A percentile compares a stretch with the other conserved stretches of the same genome.
Evolutionary conservation across 306 rosid genomes (phyloP).

Genomic region (Castanea sativa): DNA sequence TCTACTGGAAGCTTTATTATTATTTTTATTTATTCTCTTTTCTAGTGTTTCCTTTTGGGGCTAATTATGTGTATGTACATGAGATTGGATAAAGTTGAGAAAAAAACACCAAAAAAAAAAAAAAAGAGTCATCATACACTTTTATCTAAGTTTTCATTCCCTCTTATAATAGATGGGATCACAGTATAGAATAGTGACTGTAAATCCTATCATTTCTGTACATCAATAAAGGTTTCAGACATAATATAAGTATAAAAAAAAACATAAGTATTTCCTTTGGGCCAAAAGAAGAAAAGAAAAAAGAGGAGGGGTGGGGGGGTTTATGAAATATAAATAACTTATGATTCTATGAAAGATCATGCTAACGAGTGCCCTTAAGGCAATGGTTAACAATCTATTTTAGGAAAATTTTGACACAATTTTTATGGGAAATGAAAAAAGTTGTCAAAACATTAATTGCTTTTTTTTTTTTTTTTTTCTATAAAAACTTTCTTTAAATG

Average conservation of each 20-base stretch:
- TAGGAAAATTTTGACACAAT: too few relatives aligned
- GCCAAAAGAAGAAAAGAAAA: not conserved
- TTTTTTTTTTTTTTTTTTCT: too few relatives aligned
- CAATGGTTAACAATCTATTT: too few relatives aligned
- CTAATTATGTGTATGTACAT: not conserved
- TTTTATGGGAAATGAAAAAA: too few relatives aligned
- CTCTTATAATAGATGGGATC: not conserved
- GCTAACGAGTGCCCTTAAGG: too few relatives aligned
- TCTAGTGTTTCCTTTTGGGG: not conserved
- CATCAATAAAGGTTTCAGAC: not conserved
- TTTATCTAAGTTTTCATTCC: not conserved
- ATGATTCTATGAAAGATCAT: not conserved
- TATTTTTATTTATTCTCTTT: not conserved
- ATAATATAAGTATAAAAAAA: not conserved
- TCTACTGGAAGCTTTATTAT: slow-evolving; percentile 7
- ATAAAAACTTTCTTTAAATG: too few relatives aligned
- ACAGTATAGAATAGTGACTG: not conserved
- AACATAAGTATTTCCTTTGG: not conserved
- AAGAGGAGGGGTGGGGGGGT: not conserved
- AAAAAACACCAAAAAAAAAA: not conserved
- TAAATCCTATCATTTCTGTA: not conserved
- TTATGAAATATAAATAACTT: not conserved
- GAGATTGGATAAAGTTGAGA: not conserved
- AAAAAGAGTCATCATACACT: not conserved
- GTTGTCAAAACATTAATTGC: too few relatives aligned